phyloP scores from a whole-genome alignment of 371 early-diverging fungal genomes.

The Rhizopus delemar region DNA sequence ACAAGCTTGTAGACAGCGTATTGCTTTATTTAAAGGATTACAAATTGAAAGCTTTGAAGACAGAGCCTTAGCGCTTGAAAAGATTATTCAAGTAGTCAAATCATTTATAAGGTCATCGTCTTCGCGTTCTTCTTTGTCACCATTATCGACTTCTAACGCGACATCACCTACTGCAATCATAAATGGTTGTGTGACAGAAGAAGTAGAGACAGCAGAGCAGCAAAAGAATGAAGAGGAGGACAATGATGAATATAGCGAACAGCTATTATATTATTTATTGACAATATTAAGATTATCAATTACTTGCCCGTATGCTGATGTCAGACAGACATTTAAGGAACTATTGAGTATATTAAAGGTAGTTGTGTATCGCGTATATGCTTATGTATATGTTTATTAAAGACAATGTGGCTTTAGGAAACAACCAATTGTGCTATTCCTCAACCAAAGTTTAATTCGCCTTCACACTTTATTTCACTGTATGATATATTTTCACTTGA shows the following conservation, averaged over 20 bases:
- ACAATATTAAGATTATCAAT: constrained; percentile 58
- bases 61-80: constrained; percentile 39
- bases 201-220: constrained; percentile 14
- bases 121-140: constrained; percentile 25
- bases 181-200: not conserved
- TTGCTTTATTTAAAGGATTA: constrained; percentile 49
- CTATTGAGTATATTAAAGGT: constrained; percentile 51
- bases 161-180: constrained; percentile 1
- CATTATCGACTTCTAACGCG: not conserved
- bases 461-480: constrained; percentile 60
- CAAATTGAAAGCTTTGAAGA: constrained; percentile 44
- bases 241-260: constrained; percentile 33
- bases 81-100: constrained; percentile 51
- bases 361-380: not conserved
- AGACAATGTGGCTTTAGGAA: constrained; percentile 22
- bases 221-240: not conserved
- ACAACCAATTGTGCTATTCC: constrained; percentile 50
- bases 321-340: constrained; percentile 51
- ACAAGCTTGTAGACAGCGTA: constrained; percentile 48
- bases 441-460: constrained; percentile 54
- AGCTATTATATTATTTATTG: constrained; percentile 50
- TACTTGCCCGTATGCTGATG: constrained; percentile 63
- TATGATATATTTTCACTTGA: constrained; percentile 50
- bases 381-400: not conserved
- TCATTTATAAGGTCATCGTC: constrained; percentile 44